These are phyloP conservation scores for Coelastrella sp. DNA, from an alignment of 139 green algal genomes.

Conservation along the genomic window DNA sequence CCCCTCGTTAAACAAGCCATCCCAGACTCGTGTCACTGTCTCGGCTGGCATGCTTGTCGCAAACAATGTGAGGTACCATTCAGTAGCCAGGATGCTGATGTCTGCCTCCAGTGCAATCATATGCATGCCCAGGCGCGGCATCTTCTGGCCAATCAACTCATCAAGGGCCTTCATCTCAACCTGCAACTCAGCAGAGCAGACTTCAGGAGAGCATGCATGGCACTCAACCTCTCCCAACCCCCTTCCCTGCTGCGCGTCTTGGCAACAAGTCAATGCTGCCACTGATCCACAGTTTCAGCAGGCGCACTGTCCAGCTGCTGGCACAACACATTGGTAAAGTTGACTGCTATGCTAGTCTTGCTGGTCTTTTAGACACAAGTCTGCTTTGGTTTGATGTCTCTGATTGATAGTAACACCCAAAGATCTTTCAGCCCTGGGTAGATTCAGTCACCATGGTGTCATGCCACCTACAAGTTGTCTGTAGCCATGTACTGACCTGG, in stretches of 20 bases:
- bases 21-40: slow-evolving; percentile 78
- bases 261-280: too few species aligned
- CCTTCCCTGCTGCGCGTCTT: too few species aligned
- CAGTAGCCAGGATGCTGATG: slow-evolving; percentile 85
- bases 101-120: slow-evolving; percentile 70
- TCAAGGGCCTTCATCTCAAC: slow-evolving; percentile 69
- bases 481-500: slow-evolving; percentile 62
- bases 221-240: too few species aligned
- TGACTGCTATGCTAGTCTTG: too few species aligned
- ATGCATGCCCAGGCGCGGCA: slow-evolving; percentile 77
- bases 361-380: too few species aligned
- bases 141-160: slow-evolving; percentile 70
- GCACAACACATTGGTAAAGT: too few species aligned
- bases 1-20: slow-evolving; percentile 83
- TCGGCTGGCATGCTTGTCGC: slow-evolving; percentile 44
- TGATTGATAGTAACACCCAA: too few species aligned
- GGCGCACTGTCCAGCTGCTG: too few species aligned
- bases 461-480: background rate
- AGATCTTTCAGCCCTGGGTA: background rate
- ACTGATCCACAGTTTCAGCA: too few species aligned
- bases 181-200: slow-evolving; percentile 32
- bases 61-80: slow-evolving; percentile 69
- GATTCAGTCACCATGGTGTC: background rate
- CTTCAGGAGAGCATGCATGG: background rate
- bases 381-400: too few species aligned